Evolutionary conservation across 179 eudicot genomes (phyloP).

Genomic region (Corrigiola litoralis): DNA sequence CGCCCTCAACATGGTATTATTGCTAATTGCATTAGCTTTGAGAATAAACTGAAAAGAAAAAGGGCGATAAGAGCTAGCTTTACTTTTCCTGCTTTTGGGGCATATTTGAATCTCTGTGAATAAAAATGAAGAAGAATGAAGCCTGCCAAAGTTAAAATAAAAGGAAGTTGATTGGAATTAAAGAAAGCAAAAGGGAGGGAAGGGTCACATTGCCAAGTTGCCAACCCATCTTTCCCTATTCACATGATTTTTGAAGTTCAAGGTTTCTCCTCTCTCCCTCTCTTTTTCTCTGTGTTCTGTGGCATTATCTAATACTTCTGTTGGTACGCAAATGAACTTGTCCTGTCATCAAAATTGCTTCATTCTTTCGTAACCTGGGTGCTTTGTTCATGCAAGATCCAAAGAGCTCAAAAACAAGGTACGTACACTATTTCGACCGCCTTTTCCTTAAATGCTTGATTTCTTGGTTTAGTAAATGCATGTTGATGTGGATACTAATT

Average conservation of each 20-base stretch:
- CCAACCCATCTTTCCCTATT: neutral
- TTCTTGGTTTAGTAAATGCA: neutral
- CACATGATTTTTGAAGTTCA: constrained; percentile 5
- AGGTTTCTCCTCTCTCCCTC: neutral
- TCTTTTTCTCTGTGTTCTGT: neutral
- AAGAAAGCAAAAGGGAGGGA: constrained; percentile 7
- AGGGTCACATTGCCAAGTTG: constrained; percentile 15
- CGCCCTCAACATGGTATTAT: constrained; percentile 19
- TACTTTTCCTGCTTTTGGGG: constrained; percentile 15
- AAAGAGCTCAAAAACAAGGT: constrained; percentile 60
- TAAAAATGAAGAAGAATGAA: neutral
- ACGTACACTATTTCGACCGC: too few relatives aligned
- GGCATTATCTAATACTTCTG: neutral
- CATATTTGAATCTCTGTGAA: constrained; percentile 13
- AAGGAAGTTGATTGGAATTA: constrained; percentile 4
- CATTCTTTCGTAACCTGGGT: too few relatives aligned
- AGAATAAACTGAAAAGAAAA: constrained; percentile 2
- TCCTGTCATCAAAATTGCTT: constrained; percentile 25
- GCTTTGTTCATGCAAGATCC: constrained; percentile 87
- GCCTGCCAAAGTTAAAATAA: neutral
- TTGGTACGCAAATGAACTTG: constrained; percentile 40
- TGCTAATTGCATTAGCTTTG: neutral
- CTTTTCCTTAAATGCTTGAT: neutral
- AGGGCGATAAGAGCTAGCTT: constrained; percentile 4
- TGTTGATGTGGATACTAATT: too few relatives aligned